Evolutionary conservation across 495 filamentous ascomycete species (phyloP).

Genomic region (Neurospora sp.): DNA sequence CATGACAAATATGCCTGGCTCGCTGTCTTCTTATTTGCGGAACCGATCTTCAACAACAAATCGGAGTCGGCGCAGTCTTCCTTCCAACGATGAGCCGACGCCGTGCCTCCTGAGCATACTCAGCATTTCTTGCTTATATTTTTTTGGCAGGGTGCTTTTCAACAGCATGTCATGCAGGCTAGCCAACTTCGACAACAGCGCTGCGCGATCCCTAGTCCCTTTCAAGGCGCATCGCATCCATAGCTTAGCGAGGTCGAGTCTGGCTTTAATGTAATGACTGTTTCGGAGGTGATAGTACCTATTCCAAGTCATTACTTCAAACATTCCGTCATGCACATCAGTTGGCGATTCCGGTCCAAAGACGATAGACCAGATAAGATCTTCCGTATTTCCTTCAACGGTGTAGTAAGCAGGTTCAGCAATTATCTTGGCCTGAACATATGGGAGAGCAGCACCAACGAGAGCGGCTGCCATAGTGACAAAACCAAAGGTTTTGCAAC

Average conservation of each 20-base stretch:
- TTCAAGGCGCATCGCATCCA: background rate
- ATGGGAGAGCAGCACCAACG: accelerated
- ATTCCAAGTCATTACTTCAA: no score
- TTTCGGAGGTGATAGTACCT: no score
- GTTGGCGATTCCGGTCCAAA: accelerated
- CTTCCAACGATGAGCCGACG: background rate
- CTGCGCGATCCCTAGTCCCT: background rate
- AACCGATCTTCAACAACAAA: background rate
- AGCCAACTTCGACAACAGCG: background rate
- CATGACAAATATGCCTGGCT: background rate
- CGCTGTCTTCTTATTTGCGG: background rate
- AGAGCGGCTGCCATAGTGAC: background rate
- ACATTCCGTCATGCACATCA: no score
- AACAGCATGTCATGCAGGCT: background rate
- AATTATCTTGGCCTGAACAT: background rate
- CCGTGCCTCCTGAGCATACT: background rate
- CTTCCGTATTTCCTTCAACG: background rate
- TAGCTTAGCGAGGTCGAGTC: background rate
- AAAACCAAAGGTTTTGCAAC: background rate
- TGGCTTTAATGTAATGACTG: no score
- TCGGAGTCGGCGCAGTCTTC: background rate
- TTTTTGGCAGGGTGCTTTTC: no score
- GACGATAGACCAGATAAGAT: background rate
- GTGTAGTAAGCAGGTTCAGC: background rate
- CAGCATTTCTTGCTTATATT: background rate